These are phyloP conservation scores for Phaeoacremonium minimum DNA, from an alignment of 2,329 filamentous ascomycete genomes.

Conservation along the genomic window DNA sequence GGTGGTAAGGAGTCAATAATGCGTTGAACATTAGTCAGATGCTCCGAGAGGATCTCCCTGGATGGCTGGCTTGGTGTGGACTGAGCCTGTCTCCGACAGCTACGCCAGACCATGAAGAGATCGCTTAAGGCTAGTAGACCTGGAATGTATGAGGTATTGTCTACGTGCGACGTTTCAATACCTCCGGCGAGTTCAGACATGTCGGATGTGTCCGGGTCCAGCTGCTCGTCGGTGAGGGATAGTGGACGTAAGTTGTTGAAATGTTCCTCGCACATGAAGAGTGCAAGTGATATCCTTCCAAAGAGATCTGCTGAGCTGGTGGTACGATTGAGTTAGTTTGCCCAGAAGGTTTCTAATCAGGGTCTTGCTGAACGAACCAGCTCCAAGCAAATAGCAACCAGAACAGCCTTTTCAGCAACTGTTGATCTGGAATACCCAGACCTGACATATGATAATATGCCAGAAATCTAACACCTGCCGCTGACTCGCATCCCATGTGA, in stretches of 20 bases:
- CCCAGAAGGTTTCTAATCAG: too few species aligned
- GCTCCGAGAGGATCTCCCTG: constrained; percentile 7
- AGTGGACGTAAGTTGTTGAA: constrained; percentile 17
- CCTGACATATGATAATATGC: constrained; percentile 19
- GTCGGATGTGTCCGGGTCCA: constrained; percentile 15
- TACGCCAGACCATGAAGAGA: constrained; percentile 28
- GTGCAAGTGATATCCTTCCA: constrained; percentile 17
- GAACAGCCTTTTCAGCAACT: constrained; percentile 26
- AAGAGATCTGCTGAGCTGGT: constrained; percentile 21
- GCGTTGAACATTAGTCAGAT: constrained; percentile 16
- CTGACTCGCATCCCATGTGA: constrained; percentile 17
- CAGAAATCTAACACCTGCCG: constrained; percentile 22
- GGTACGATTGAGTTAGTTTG: constrained; percentile 14
- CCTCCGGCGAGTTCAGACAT: constrained; percentile 1
- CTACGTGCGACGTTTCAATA: constrained; percentile 22
- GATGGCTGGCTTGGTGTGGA: constrained; percentile 3
- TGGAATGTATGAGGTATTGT: constrained; percentile 23
- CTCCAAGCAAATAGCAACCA: constrained; percentile 25
- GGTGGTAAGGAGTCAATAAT: constrained; percentile 25
- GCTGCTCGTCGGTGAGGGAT: constrained; percentile 21
- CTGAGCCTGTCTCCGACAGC: constrained; percentile 12
- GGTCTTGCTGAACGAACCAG: too few species aligned
- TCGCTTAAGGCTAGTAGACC: constrained; percentile 26
- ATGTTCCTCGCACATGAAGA: constrained; percentile 18
- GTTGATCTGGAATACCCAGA: constrained; percentile 18